A percentile compares a stretch with the other conserved stretches of the same genome.
Conservation (phyloP, 345 rosid species). For the Heritiera littoralis region DNA sequence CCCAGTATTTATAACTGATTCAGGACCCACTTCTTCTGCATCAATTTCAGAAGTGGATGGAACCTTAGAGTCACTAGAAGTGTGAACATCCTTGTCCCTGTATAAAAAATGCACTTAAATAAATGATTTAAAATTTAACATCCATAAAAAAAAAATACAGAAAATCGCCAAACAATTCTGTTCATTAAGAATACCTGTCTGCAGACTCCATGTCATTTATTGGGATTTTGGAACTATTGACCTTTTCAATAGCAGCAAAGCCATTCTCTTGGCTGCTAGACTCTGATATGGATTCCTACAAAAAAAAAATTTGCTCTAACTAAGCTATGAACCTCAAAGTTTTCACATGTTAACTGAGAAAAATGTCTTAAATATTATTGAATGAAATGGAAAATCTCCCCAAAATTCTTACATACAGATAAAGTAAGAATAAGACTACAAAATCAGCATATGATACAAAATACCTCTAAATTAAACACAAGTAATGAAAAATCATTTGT, state of each 20-base stretch:
- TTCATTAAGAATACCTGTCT: constrained; percentile 50
- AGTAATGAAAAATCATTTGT: not conserved
- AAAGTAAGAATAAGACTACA: not conserved
- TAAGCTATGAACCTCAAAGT: not conserved
- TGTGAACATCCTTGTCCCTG: constrained; percentile 52
- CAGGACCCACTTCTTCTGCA: constrained; percentile 30
- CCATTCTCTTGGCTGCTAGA: constrained; percentile 61
- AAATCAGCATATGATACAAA: not conserved
- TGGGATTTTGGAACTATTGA: constrained; percentile 34
- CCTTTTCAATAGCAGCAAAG: constrained; percentile 44
- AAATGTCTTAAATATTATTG: constrained; percentile 3
- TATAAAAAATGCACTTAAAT: constrained; percentile 31
- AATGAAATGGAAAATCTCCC: not conserved
- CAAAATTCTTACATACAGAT: not conserved
- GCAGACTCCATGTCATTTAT: constrained; percentile 37
- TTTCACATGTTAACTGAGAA: too few relatives aligned
- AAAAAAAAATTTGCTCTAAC: constrained; percentile 1
- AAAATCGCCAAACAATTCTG: constrained; percentile 12
- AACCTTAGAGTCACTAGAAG: constrained; percentile 38
- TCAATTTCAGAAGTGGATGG: constrained; percentile 45
- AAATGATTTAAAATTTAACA: constrained; percentile 4
- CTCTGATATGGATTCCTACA: constrained; percentile 60
- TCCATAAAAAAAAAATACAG: not conserved
- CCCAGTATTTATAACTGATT: constrained; percentile 29
- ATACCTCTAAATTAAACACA: constrained; percentile 3